phyloP scores from a whole-genome alignment of 169 alveolate species.

The Cyclospora cayetanensis region DNA sequence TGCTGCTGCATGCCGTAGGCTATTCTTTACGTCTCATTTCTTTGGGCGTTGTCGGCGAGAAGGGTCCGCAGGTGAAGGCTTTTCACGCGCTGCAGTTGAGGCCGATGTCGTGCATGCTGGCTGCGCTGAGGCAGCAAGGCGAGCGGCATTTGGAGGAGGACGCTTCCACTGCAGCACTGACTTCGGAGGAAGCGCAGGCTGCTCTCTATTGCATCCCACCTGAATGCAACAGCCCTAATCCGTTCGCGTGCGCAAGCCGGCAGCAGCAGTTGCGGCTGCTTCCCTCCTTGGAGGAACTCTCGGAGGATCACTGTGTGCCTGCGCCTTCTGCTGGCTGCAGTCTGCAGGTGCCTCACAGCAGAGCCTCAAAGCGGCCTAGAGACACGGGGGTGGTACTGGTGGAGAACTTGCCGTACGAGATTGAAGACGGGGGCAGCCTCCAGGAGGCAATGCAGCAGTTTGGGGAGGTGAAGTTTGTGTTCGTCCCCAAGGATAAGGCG shows the following conservation, averaged over 20 bases:
- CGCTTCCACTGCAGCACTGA: not conserved
- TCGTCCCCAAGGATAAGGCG: conserved; percentile 58
- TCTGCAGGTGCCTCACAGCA: conserved; percentile 43
- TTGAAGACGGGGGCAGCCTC: conserved; percentile 42
- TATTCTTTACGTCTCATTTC: conserved; percentile 43
- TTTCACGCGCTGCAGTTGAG: conserved; percentile 70
- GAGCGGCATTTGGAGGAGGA: not conserved
- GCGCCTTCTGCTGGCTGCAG: not conserved
- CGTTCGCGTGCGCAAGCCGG: not conserved
- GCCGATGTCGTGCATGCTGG: conserved; percentile 36
- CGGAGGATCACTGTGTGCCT: not conserved
- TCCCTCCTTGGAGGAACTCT: not conserved
- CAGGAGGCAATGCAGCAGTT: conserved; percentile 51
- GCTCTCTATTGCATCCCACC: not conserved
- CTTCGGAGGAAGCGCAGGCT: conserved; percentile 45
- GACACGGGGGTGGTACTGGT: conserved; percentile 65
- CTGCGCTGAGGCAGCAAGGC: conserved; percentile 4
- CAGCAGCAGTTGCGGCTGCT: conserved; percentile 35
- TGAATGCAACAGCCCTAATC: conserved; percentile 36
- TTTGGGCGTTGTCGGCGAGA: conserved; percentile 64
- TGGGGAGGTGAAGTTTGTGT: conserved; percentile 64
- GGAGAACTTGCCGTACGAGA: conserved; percentile 66
- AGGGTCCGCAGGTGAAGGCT: conserved; percentile 57
- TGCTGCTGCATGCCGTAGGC: conserved; percentile 30
- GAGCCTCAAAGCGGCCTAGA: conserved; percentile 39